Evolutionary conservation across 164 flowering plant species (phyloP).

Genomic region (Vitis rotundifolia): DNA sequence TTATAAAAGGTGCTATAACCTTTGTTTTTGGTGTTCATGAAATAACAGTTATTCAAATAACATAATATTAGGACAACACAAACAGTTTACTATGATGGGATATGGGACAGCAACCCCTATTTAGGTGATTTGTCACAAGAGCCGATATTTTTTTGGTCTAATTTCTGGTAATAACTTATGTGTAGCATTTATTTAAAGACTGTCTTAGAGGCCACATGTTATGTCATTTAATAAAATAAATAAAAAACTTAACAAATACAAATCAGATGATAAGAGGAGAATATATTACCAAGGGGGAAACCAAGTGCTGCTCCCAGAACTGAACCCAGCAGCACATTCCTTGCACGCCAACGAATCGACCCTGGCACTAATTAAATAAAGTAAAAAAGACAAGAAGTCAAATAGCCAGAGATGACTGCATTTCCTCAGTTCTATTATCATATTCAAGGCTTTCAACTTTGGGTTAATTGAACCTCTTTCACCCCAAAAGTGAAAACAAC

Average conservation of each 20-base stretch:
- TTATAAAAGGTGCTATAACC: too few relatives aligned
- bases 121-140: too few relatives aligned
- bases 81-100: too few relatives aligned
- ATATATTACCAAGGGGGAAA: conserved; percentile 79
- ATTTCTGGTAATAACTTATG: neutral
- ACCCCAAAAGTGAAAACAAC: neutral
- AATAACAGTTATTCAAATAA: too few relatives aligned
- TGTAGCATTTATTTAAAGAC: too few relatives aligned
- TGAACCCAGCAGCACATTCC: conserved; percentile 88
- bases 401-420: neutral
- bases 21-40: too few relatives aligned
- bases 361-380: conserved; percentile 74
- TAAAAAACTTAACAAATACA: neutral
- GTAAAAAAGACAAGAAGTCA: neutral
- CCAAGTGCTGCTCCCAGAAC: conserved; percentile 85
- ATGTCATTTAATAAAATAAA: neutral
- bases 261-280: neutral
- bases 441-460: neutral
- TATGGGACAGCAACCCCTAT: too few relatives aligned
- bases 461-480: neutral
- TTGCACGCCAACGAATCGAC: conserved; percentile 82
- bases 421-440: neutral
- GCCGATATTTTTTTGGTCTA: too few relatives aligned
- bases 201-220: neutral
- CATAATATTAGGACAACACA: too few relatives aligned